phyloP scores from a whole-genome alignment of 345 rosid species.

The Hibiscus tridactylites region DNA sequence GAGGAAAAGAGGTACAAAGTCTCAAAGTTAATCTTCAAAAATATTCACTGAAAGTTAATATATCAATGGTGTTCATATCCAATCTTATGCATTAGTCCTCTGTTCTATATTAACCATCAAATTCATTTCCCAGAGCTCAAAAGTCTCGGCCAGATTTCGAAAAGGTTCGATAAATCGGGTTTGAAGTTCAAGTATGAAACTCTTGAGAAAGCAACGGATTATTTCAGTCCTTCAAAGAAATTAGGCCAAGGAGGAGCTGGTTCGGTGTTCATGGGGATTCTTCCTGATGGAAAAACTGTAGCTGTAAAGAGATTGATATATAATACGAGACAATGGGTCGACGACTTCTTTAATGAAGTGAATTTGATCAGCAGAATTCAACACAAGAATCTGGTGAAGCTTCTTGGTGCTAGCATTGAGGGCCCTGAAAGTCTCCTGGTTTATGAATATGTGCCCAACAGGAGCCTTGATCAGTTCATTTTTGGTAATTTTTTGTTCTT shows the following conservation, averaged over 20 bases:
- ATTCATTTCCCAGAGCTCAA: not conserved
- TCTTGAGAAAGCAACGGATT: conserved; percentile 50
- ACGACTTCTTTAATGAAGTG: conserved; percentile 51
- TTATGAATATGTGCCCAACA: conserved; percentile 44
- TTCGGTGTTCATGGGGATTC: conserved; percentile 38
- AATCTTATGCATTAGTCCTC: not conserved
- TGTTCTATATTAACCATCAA: not conserved
- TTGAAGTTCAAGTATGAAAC: conserved; percentile 39
- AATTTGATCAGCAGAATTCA: conserved; percentile 43
- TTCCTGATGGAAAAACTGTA: conserved; percentile 34
- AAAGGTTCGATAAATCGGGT: conserved; percentile 20
- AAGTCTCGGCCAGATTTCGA: conserved; percentile 6
- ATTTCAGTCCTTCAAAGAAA: conserved; percentile 30
- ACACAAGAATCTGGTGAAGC: conserved; percentile 52
- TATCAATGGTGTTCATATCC: not conserved
- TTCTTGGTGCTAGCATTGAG: conserved; percentile 55
- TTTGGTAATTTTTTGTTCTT: conserved; percentile 30
- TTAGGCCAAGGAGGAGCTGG: conserved; percentile 58
- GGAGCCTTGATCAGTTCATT: conserved; percentile 48
- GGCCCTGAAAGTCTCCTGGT: conserved; percentile 61
- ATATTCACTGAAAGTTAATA: not conserved
- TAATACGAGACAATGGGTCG: conserved; percentile 56
- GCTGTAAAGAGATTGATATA: conserved; percentile 49
- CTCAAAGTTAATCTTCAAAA: not conserved
- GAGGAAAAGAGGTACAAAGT: conserved; percentile 29